These are phyloP conservation scores for Vanrija humicola DNA, from an alignment of 1,284 basidiomycete genomes.

Conservation along the genomic window DNA sequence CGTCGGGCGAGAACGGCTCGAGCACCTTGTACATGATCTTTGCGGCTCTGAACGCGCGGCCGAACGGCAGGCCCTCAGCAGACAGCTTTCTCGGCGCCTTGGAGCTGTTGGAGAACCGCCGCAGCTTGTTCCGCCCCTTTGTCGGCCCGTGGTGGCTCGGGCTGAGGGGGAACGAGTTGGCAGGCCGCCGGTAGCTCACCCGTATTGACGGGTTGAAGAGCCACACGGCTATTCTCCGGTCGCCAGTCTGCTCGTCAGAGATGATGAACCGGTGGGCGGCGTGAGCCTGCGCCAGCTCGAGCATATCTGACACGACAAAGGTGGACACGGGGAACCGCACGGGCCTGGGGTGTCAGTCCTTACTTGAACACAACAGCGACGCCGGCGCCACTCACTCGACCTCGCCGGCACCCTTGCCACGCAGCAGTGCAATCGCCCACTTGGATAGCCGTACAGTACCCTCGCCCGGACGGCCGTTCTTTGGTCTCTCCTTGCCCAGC, in stretches of 20 bases:
- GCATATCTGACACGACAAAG: conserved; percentile 80
- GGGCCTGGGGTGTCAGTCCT: conserved; percentile 22
- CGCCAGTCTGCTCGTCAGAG: conserved; percentile 73
- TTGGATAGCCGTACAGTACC: conserved; percentile 61
- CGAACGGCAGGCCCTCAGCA: background rate
- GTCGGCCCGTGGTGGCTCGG: background rate
- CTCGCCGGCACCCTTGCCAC: conserved; percentile 53
- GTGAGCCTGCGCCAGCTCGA: conserved; percentile 78
- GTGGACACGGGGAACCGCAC: conserved; percentile 68
- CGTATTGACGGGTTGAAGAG: conserved; percentile 81
- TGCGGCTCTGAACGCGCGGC: conserved; percentile 21
- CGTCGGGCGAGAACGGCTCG: conserved; percentile 5
- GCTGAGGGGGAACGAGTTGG: background rate
- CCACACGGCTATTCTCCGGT: conserved; percentile 77
- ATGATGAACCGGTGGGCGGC: conserved; percentile 83
- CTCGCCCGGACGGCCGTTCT: conserved; percentile 41
- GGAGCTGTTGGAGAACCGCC: conserved; percentile 1
- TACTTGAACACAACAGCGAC: background rate
- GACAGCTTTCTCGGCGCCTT: conserved; percentile 5
- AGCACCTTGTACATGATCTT: conserved; percentile 39
- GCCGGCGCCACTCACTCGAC: conserved; percentile 21
- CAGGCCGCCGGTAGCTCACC: conserved; percentile 57
- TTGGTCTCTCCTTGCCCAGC: conserved; percentile 60
- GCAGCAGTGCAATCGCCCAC: conserved; percentile 71
- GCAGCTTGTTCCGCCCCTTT: background rate